A percentile compares a stretch with the other conserved stretches of the same genome.
Conservation (phyloP, 1,139 yeast species). For the Entelexis paramagnoliae region DNA sequence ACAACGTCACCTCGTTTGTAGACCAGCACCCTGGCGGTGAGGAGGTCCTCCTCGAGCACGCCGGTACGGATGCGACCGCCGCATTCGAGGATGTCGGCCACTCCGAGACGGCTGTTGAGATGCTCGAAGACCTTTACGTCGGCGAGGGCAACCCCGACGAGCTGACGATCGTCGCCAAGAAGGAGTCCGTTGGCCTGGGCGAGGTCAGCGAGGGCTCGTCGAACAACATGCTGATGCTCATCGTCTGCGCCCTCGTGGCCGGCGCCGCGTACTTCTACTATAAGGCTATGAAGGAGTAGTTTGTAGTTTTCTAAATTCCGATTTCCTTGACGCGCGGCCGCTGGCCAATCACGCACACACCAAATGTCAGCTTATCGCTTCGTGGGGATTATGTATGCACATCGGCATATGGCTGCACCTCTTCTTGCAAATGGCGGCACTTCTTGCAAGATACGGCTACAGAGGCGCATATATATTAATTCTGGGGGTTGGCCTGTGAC, state of each 20-base stretch:
- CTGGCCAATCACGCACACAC: not conserved
- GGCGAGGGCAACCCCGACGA: slow-evolving; percentile 50
- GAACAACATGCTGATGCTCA: not conserved
- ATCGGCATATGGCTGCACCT: too few relatives aligned
- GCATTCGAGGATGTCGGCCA: slow-evolving; percentile 96
- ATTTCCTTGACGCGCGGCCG: not conserved
- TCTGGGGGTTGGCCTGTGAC: too few relatives aligned
- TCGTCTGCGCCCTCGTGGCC: slow-evolving; percentile 37
- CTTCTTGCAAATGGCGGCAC: too few relatives aligned
- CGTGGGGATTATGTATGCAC: not conserved
- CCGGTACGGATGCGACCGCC: slow-evolving; percentile 88
- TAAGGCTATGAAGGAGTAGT: slow-evolving; percentile 25
- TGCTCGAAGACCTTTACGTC: slow-evolving; percentile 54
- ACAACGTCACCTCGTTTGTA: slow-evolving; percentile 69
- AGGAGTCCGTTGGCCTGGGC: slow-evolving; percentile 15
- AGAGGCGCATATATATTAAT: too few relatives aligned
- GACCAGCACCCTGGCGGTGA: slow-evolving; percentile 99
- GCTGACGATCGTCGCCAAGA: slow-evolving; percentile 23
- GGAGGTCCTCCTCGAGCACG: slow-evolving; percentile 83
- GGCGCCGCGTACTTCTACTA: slow-evolving; percentile 46
- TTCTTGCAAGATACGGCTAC: too few relatives aligned
- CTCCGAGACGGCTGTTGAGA: slow-evolving; percentile 86
- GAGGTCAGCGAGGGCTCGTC: slow-evolving; percentile 8
- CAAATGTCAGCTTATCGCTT: not conserved
- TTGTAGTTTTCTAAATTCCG: not conserved